Percentiles rank a stretch among this genome's conserved stretches.
Evolutionary conservation across 306 rosid genomes (phyloP).

Genomic region (Prunus salicina): DNA sequence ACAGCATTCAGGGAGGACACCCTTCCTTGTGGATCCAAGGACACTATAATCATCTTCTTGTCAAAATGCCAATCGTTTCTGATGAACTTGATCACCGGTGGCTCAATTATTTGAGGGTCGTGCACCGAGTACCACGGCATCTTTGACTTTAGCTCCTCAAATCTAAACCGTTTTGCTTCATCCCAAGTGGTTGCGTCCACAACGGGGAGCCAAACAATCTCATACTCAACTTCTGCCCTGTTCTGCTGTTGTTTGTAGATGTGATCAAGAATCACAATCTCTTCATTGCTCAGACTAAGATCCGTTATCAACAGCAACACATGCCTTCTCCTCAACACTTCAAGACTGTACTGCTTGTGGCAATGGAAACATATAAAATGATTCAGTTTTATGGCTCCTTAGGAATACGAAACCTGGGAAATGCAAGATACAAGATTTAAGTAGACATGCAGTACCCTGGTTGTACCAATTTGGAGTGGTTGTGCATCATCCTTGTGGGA

Average conservation of each 20-base stretch:
- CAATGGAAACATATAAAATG: background rate
- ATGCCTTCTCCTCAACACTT: conserved; percentile 68
- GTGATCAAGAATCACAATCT: conserved; percentile 49
- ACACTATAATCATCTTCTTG: conserved; percentile 66
- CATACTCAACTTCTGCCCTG: conserved; percentile 43
- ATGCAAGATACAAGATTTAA: background rate
- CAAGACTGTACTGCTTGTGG: conserved; percentile 50
- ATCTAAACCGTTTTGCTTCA: conserved; percentile 29
- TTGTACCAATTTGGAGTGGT: conserved; percentile 45
- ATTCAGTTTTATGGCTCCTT: background rate
- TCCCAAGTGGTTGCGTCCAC: conserved; percentile 40
- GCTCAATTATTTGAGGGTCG: conserved; percentile 58
- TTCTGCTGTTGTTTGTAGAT: conserved; percentile 36
- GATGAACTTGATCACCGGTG: conserved; percentile 57
- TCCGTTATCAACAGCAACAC: conserved; percentile 77
- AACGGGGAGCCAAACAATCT: conserved; percentile 78
- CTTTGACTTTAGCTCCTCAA: conserved; percentile 47
- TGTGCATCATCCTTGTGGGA: conserved; percentile 51
- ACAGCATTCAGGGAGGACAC: conserved; percentile 63
- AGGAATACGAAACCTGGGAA: background rate
- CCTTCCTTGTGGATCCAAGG: conserved; percentile 76
- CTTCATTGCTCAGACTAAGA: conserved; percentile 66
- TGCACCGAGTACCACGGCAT: conserved; percentile 68
- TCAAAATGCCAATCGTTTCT: conserved; percentile 63
- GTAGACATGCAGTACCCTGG: conserved; percentile 32